Conservation (phyloP, 2,329 filamentous ascomycete species). For the Pseudohalonectria lignicola region DNA sequence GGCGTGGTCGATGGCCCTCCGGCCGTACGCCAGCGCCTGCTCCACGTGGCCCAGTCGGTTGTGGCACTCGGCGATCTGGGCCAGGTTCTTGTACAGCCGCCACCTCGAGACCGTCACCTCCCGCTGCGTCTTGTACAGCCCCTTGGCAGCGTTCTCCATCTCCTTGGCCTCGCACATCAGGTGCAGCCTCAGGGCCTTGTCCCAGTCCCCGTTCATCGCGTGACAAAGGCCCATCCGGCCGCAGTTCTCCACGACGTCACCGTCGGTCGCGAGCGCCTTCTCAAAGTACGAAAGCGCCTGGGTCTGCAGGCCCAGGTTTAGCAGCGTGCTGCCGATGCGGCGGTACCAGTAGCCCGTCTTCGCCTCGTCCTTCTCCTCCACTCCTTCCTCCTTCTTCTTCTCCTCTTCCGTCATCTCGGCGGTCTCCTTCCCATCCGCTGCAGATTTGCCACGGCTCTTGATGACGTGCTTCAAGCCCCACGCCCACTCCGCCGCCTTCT, state of each 20-base stretch:
- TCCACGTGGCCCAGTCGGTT: slow-evolving; percentile 1
- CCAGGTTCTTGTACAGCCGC: slow-evolving; percentile 1
- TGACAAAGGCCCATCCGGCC: slow-evolving; percentile 35
- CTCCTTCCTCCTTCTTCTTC: too few relatives aligned
- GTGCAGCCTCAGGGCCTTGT: not conserved
- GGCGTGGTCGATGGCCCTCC: not conserved
- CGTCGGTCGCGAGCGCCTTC: slow-evolving; percentile 26
- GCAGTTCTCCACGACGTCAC: slow-evolving; percentile 46
- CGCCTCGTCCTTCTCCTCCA: not conserved
- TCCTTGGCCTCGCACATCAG: not conserved
- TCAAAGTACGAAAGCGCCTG: slow-evolving; percentile 1
- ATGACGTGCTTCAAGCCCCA: not conserved
- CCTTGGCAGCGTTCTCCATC: not conserved
- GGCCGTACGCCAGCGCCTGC: not conserved
- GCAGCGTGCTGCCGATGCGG: slow-evolving; percentile 1
- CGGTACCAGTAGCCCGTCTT: slow-evolving; percentile 2
- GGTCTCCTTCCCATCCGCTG: not conserved
- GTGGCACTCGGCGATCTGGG: slow-evolving; percentile 1
- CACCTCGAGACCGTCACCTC: not conserved
- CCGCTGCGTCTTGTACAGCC: not conserved
- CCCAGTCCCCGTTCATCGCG: not conserved
- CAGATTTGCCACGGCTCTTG: too few relatives aligned
- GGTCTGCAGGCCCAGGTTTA: slow-evolving; percentile 2
- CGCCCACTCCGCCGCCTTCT: not conserved
- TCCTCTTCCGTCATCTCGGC: too few relatives aligned